A percentile compares a stretch with the other conserved stretches of the same genome.
These are phyloP conservation scores for Polytrichum formosum DNA, from an alignment of 225 moss, liverwort and hornwort species.

Conservation along the genomic window DNA sequence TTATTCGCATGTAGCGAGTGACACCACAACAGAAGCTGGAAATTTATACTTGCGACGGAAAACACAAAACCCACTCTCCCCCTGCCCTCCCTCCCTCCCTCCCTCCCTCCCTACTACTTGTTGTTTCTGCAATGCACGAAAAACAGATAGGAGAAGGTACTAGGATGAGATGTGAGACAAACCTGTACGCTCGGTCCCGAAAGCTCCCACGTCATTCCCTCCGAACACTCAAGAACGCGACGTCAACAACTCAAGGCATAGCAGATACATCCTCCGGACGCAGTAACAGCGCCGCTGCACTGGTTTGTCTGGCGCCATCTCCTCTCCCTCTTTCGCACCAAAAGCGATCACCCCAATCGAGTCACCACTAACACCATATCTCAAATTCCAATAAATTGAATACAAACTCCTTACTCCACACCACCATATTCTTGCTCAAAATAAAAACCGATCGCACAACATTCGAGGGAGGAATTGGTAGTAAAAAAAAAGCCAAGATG, in stretches of 20 bases:
- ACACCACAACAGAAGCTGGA: not conserved
- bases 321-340: too few relatives aligned
- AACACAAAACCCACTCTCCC: not conserved
- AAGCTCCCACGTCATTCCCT: not conserved
- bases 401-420: not conserved
- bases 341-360: too few relatives aligned
- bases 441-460: not conserved
- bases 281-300: not conserved
- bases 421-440: not conserved
- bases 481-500: too few relatives aligned
- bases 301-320: not conserved
- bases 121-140: not conserved
- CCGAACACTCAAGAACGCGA: not conserved
- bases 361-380: too few relatives aligned
- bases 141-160: not conserved
- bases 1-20: not conserved
- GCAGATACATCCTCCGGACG: not conserved
- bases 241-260: constrained; percentile 1
- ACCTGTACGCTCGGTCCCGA: not conserved
- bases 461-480: not conserved
- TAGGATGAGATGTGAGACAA: not conserved
- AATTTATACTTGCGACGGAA: not conserved
- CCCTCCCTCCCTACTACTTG: not conserved
- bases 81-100: not conserved
- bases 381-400: too few relatives aligned